Conservation (phyloP, 2,329 filamentous ascomycete species). For the Alternaria gaisen region DNA sequence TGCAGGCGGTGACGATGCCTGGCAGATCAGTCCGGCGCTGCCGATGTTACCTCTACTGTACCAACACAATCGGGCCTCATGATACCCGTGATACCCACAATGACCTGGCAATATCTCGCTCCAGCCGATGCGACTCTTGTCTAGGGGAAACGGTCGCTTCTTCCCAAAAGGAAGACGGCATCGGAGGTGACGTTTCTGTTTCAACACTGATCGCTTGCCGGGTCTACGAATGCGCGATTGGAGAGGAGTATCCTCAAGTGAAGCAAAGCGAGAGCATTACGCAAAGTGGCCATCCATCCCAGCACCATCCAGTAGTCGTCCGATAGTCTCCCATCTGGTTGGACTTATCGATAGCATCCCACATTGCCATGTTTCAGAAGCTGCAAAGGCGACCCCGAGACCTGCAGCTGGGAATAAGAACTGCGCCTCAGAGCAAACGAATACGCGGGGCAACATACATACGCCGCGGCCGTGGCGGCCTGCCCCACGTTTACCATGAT, state of each 20-base stretch:
- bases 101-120: constrained; percentile 20
- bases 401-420: constrained; percentile 27
- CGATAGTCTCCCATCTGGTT: constrained; percentile 26
- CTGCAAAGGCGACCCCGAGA: constrained; percentile 38
- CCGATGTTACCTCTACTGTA: constrained; percentile 26
- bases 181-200: constrained; percentile 30
- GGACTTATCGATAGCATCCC: constrained; percentile 46
- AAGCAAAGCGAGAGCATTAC: constrained; percentile 35
- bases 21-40: constrained; percentile 39
- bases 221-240: constrained; percentile 34
- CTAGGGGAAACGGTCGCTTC: constrained; percentile 25
- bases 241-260: constrained; percentile 33
- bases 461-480: constrained; percentile 40
- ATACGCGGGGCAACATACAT: constrained; percentile 31
- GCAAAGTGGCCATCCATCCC: constrained; percentile 29
- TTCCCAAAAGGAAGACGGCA: constrained; percentile 23
- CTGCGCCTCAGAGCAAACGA: constrained; percentile 46
- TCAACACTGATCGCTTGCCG: constrained; percentile 34
- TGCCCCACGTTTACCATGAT: constrained; percentile 24
- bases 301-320: constrained; percentile 36
- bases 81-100: constrained; percentile 8
- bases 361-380: constrained; percentile 44
- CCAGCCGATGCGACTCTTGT: constrained; percentile 31
- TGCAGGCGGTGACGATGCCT: constrained; percentile 33
- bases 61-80: constrained; percentile 10